Base-by-base conservation (phyloP, 257 asterid genomes). In the Ajuga chamaepitys region DNA sequence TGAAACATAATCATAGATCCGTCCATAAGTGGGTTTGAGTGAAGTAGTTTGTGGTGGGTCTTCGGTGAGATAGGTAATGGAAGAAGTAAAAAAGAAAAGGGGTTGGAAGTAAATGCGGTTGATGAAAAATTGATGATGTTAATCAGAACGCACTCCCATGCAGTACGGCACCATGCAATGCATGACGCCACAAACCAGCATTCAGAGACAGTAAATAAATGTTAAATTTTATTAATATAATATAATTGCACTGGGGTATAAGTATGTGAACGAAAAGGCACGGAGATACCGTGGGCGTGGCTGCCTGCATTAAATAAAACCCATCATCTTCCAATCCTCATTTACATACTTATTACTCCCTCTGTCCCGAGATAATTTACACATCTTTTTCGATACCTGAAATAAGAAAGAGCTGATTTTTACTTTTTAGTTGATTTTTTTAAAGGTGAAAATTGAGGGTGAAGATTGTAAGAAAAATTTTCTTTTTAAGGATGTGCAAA, bases 241-340 rank as follows among this genome's bases (percentile, higher is more conserved):
- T n/a, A n/a, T n/a, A n/a, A 45, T 8, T 42, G 66, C 30, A 28
- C 40, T 21, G 7, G 7, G 37, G 37, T 4, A 30, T 4, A 30
- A 30, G 9, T 35, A 26, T 35, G 7, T 1, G 35, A 6, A 16
- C 26, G 18, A 40, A 52, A 25, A 32, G 70, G 74, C 77, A 76
- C 81, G 81, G 74, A 71, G 64, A 71, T 71, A 22, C 41, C 81
- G 81, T 76, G 77, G 54, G 37, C 45, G 73, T n/a, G 75, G 70
- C 78, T 74, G 74, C 78, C n/a, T n/a, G 71, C 77, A 76, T 66
- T 67, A 74, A 76, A 61, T 76, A 24, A 76, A 61, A 40, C 56
- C 74, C 77, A 58, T 52, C 68, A 51, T 70, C 76, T 70, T 62
- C 71, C 40, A 13, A 30, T 8, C 48, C 26, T 37, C 30, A 21